phyloP scores from a whole-genome alignment of 495 filamentous ascomycete species.

The Filosporella fistucella region DNA sequence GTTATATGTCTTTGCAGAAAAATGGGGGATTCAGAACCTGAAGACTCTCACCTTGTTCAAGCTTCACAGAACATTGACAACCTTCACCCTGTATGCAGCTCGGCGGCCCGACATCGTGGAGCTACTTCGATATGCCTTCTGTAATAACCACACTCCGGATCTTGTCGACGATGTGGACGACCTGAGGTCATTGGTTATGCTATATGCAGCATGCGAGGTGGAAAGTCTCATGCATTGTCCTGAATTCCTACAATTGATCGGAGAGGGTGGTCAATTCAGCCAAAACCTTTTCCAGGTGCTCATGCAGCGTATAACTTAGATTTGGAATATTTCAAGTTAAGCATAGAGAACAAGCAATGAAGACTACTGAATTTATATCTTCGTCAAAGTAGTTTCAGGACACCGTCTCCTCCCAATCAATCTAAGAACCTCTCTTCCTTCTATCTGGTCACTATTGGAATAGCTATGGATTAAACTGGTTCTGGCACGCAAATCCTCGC shows the following conservation, averaged over 20 bases:
- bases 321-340: neutral
- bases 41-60: constrained; percentile 30
- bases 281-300: constrained; percentile 23
- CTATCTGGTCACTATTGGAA: too few relatives aligned
- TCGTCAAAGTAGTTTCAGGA: too few relatives aligned
- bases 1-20: constrained; percentile 16
- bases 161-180: constrained; percentile 7
- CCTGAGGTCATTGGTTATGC: constrained; percentile 24
- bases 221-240: constrained; percentile 26
- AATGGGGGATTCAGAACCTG: constrained; percentile 24
- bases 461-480: too few relatives aligned
- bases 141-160: constrained; percentile 17
- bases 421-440: too few relatives aligned
- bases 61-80: constrained; percentile 27
- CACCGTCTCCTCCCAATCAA: too few relatives aligned
- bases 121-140: constrained; percentile 32
- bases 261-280: constrained; percentile 17
- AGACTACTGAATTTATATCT: too few relatives aligned
- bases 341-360: neutral
- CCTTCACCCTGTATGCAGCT: constrained; percentile 27
- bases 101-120: constrained; percentile 27
- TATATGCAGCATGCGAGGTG: constrained; percentile 27
- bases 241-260: constrained; percentile 24
- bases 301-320: constrained; percentile 11
- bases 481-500: too few relatives aligned